Evolutionary conservation across 495 filamentous ascomycete species (phyloP).

Genomic region (Aspergillus cristatus): DNA sequence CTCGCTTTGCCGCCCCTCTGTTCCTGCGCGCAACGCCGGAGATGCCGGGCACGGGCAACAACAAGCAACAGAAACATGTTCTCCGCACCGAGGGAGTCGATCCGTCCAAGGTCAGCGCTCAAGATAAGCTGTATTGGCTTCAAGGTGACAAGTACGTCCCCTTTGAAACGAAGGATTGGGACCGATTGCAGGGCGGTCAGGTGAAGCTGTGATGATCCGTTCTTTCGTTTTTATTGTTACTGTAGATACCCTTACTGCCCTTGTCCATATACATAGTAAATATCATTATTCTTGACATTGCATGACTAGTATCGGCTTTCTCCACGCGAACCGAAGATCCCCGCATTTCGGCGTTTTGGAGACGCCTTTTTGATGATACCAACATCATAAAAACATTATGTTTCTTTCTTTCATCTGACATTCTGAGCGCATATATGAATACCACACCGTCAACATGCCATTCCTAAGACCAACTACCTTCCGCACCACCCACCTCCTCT

Average conservation of each 20-base stretch:
- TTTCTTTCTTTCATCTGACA: too few relatives aligned
- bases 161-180: constrained; percentile 62
- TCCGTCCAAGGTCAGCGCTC: constrained; percentile 41
- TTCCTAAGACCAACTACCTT: too few relatives aligned
- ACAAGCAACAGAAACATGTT: constrained; percentile 72
- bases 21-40: constrained; percentile 61
- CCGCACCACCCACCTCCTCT: too few relatives aligned
- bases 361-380: too few relatives aligned
- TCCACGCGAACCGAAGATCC: too few relatives aligned
- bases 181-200: constrained; percentile 52
- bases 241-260: too few relatives aligned
- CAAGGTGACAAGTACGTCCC: constrained; percentile 53
- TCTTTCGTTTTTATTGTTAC: too few relatives aligned
- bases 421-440: too few relatives aligned
- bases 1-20: constrained; percentile 66
- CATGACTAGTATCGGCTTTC: too few relatives aligned
- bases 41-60: constrained; percentile 67
- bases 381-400: too few relatives aligned
- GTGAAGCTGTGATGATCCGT: constrained; percentile 27
- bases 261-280: background rate
- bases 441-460: too few relatives aligned
- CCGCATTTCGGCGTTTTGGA: too few relatives aligned
- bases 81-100: constrained; percentile 69
- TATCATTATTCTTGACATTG: background rate
- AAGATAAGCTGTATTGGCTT: constrained; percentile 64